Evolutionary conservation across 2,329 filamentous ascomycete species (phyloP), one percentile per base, ranked within the genome.

Genomic region (Pseudogymnoascus sp.): DNA sequence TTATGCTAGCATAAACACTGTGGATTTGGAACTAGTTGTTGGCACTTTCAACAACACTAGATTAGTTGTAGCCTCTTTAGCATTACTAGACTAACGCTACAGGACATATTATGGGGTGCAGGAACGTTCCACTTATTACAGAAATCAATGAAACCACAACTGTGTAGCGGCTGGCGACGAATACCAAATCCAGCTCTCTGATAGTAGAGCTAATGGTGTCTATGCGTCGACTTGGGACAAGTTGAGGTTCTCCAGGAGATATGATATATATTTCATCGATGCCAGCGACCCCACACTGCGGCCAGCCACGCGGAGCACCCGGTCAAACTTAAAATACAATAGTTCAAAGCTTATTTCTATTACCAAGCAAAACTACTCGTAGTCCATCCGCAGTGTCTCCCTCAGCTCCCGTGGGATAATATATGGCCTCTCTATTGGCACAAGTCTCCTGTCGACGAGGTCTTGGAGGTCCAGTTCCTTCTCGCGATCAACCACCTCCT

Each of bases 351-450:
- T 35, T 33, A 56, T 33, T 50, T 29, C 7, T 50, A 26, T 50
- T 21, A 11, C 33, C 29, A 56, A 21, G 50, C 11, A n/a, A 56
- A 56, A 56, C 29, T 56, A 56, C 11, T 56, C 50, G 3, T 5
- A 7, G 3, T 65, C 66, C 74, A 80, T 79, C 11, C 66, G 66
- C 35, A 80, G 62, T 3, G 66, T 65, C 11, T 60, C 42, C 42
- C 68, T 68, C 35, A 80, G 64, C 31, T 75, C 74, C 10, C 77
- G 73, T 23, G 76, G 71, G 1, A 83, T 70, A 3, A 72, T 65
- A 71, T 79, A 80, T 1, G 73, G 75, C 62, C 66, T 74, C 71
- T 84, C 82, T 1, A 67, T 68, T 0, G 80, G 79, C n/a, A 82
- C 65, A 33, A 82, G 66, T 0, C 77, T 75, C 64, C 69, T 65